Evolutionary conservation across 179 eudicot genomes (phyloP).

Genomic region (Carnegiea gigantea): DNA sequence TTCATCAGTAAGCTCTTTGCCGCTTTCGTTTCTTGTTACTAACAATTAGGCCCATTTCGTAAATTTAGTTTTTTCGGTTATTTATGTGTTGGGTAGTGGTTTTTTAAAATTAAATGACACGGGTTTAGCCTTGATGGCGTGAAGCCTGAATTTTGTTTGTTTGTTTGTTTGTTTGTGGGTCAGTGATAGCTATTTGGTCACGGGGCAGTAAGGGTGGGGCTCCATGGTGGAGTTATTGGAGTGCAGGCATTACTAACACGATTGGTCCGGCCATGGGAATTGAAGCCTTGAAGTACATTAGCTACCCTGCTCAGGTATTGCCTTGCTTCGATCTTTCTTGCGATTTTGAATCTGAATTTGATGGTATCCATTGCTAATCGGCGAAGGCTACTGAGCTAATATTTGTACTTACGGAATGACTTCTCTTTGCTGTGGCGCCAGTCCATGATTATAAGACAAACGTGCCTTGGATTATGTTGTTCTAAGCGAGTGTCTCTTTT

Average conservation of each 20-base stretch:
- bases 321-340: neutral
- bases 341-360: neutral
- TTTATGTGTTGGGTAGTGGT: neutral
- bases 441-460: neutral
- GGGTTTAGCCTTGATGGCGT: neutral
- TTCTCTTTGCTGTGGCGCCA: neutral
- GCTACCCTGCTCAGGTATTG: slow-evolving; percentile 90
- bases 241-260: slow-evolving; percentile 93
- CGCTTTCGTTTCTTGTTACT: neutral
- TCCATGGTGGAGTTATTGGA: slow-evolving; percentile 97
- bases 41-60: neutral
- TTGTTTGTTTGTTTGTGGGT: slow-evolving; percentile 8
- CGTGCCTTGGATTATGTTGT: neutral
- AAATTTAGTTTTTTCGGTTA: neutral
- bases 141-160: neutral
- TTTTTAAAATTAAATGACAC: neutral
- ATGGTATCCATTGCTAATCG: neutral
- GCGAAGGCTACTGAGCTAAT: neutral
- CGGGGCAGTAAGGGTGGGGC: slow-evolving; percentile 67
- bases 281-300: slow-evolving; percentile 89
- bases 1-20: slow-evolving; percentile 62
- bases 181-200: slow-evolving; percentile 82
- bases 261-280: slow-evolving; percentile 99
- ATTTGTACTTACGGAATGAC: neutral
- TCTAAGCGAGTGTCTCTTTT: slow-evolving; percentile 16